Evolutionary conservation across 2,329 filamentous ascomycete genomes (phyloP), one percentile per base, ranked within the genome.

Genomic region (Sclerotinia glacialis): DNA sequence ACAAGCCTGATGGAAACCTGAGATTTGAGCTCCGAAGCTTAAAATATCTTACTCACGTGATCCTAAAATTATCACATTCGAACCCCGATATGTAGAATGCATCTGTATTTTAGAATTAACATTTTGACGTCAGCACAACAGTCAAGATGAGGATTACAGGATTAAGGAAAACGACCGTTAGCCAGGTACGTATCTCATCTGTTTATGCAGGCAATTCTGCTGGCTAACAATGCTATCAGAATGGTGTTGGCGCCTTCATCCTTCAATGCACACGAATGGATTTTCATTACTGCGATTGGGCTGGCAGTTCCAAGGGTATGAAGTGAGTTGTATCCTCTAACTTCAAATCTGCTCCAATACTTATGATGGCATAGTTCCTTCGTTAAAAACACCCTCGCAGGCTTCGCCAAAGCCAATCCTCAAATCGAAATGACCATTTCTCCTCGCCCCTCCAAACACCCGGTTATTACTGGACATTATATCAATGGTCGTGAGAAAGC

Each of bases 231-330:
- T 18, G 66, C 26, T 21, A 64, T 7, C 75, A 98, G 93, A 98
- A 99, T 82, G 95, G 95, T 84, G 85, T 98, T 73, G 94, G 94
- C 75, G 91, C 93, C 78, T 98, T 98, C 83, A 92, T 99, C 79
- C 86, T 97, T 67, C 94, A 97, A 83, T 99, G 95, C 87, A 96
- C 92, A 83, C 91, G 89, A 77, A 83, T 99, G 78, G 92, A 97
- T 78, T 92, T 99, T 77, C 91, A 96, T 82, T 99, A 97, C 83
- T 98, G 95, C 83, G 93, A 98, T 84, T 93, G 90, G 86, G 92
- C 91, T 67, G 95, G 93, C 70, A 96, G 92, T 78, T 98, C 94
- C 47, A 87, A 83, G 76, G 95, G 95, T 77, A 97, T 98, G 93
- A 95, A 96, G 91, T 95, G 83, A 70, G 85, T 77, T 31, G 72